Conservation (phyloP, 2,329 filamentous ascomycete species). For the Alternaria solani region DNA sequence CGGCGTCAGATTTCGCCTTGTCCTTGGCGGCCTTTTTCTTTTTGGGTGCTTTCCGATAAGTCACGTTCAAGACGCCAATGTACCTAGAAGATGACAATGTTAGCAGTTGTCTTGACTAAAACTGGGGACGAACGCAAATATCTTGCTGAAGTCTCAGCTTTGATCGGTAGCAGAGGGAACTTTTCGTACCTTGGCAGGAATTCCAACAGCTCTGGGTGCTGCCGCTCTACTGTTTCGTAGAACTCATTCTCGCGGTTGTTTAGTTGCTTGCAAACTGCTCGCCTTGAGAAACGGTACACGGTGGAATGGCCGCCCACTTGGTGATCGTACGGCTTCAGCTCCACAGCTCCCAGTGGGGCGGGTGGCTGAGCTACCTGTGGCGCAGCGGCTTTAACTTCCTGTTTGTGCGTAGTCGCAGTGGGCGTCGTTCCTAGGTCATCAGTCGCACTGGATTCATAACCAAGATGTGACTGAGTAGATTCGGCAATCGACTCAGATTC, state of each 20-base stretch:
- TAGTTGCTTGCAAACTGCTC: slow-evolving; percentile 96
- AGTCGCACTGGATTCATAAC: slow-evolving; percentile 63
- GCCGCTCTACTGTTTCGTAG: slow-evolving; percentile 92
- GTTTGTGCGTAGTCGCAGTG: slow-evolving; percentile 42
- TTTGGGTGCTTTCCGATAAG: slow-evolving; percentile 84
- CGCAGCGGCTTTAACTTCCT: slow-evolving; percentile 42
- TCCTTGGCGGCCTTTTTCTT: slow-evolving; percentile 58
- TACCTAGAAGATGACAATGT: slow-evolving; percentile 68
- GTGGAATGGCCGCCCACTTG: slow-evolving; percentile 98
- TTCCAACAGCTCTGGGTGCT: slow-evolving; percentile 86
- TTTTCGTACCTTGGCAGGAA: slow-evolving; percentile 78
- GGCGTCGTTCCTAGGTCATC: slow-evolving; percentile 59
- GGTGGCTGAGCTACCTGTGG: slow-evolving; percentile 48
- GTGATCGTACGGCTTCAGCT: slow-evolving; percentile 95
- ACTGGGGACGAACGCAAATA: slow-evolving; percentile 4
- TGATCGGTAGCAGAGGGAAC: slow-evolving; percentile 30
- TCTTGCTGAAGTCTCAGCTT: slow-evolving; percentile 53
- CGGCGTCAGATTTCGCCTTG: slow-evolving; percentile 34
- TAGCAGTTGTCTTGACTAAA: slow-evolving; percentile 34
- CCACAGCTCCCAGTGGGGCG: slow-evolving; percentile 84
- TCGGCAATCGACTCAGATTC: slow-evolving; percentile 53
- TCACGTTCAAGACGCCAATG: slow-evolving; percentile 96
- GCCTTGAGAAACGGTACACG: slow-evolving; percentile 91
- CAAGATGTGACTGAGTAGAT: slow-evolving; percentile 54
- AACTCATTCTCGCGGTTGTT: slow-evolving; percentile 99